Base-by-base conservation (phyloP, 345 rosid species). In the Garcia nutans region DNA sequence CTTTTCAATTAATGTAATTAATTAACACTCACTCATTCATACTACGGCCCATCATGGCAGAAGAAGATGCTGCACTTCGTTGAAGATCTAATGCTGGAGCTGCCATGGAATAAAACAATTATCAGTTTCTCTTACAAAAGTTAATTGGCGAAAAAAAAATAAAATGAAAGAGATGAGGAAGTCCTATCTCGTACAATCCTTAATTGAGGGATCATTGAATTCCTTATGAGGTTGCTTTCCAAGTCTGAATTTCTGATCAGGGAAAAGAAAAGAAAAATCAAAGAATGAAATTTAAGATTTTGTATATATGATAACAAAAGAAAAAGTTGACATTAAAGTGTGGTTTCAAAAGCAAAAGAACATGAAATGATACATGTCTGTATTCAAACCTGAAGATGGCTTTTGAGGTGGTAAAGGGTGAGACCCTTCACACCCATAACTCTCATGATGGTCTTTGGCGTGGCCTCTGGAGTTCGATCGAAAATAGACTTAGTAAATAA, bases 371-470 rank as follows among this genome's bases (percentile, higher is more conserved):
- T 28, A 2, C 31, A 28, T 58, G 70, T 59, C 26, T 67, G 76
- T 78, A 82, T 84, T 84, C 86, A 84, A 81, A 96, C 99, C 97
- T 96, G 99, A 83, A 96, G 99, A 85, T 96, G 99, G 84, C 99
- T 96, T 90, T 96, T 96, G 82, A 96, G 97, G 85, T 96, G 99
- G 87, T 96, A 96, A 85, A 96, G 99, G 60, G 99, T 96, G 79
- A 96, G 99, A 45, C 99, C 99, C 96, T 96, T 96, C 83, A 96
- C 99, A 79, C 99, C 99, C 99, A 96, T 96, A 75, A 91, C 99
- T 79, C 99, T 96, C 99, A 92, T 93, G 85, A 96, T 96, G 16
- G 98, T 96, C 87, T 96, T 96, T 41, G 99, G 99, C 15, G 99
- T 96, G 23, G 99, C 99, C 87, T 96, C 99, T 96, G 80, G 41